Evolutionary conservation across 176 grass and related monocot species (phyloP), one percentile per base, ranked within the genome.

Genomic region (Paspalum vaginatum): DNA sequence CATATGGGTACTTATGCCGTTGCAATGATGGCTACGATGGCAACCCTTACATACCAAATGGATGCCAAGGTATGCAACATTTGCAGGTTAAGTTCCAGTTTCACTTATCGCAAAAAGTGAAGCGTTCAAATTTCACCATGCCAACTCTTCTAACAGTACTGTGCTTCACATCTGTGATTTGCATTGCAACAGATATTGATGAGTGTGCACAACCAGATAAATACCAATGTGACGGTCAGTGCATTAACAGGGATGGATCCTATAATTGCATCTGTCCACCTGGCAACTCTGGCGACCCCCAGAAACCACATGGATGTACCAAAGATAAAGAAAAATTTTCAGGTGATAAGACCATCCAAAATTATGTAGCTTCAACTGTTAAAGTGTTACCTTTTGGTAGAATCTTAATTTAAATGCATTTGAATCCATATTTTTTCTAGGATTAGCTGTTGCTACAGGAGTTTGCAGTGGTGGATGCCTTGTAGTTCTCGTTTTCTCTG

Each of bases 11-110:
- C 48, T 70, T 65, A 61, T 86, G 73, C 83, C 44, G 50, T 32
- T 86, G 88, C 55, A 37, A 3, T 11, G 1, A 57, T 0, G 88
- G 88, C 41, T 86, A 77, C 43, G 61, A 69, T 38, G 88, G 88
- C 27, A 86, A 86, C 62, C 84, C 84, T 78, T 90, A 74, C 69
- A 40, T 90, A 56, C 11, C 37, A 66, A 46, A 74, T 72, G 83
- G 79, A 26, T 86, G 88, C 64, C 14, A 86, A 12, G 83, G 83
- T 89, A 64, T 41, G 38, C 37, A 72, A 81, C 32, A 14, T 47
- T 40, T 5, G 11, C 21, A 24, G 44, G 1, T 47, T n/a, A 60
- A 26, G 5, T 56, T 51, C 11, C 45, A 39, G 15, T 67, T 53
- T 78, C 9, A 52, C 24, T 57, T 46, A 68, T 69, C 66, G 3